A percentile compares a stretch with the other conserved stretches of the same genome.
phyloP scores from a whole-genome alignment of 1,284 basidiomycete species.

The Ustilago shanxiensis region DNA sequence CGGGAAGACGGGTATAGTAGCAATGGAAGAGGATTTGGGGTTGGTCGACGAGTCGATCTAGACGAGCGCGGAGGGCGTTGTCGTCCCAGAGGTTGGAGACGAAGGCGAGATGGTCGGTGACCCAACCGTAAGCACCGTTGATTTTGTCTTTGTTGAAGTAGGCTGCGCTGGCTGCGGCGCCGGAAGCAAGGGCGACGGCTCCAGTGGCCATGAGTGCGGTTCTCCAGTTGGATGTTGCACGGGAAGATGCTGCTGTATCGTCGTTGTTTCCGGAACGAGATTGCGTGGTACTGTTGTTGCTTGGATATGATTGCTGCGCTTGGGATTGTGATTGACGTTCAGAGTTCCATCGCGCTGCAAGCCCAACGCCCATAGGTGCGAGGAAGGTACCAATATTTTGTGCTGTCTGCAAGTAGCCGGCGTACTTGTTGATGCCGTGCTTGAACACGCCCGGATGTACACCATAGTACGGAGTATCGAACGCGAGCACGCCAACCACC shows the following conservation, averaged over 20 bases:
- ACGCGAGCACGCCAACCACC: slow-evolving; percentile 84
- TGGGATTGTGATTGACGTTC: slow-evolving; percentile 35
- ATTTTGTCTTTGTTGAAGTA: slow-evolving; percentile 77
- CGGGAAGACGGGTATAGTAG: slow-evolving; percentile 61
- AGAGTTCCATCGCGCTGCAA: slow-evolving; percentile 72
- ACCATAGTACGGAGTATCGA: slow-evolving; percentile 78
- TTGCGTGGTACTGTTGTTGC: slow-evolving; percentile 43
- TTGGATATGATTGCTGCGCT: slow-evolving; percentile 30
- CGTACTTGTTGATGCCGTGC: slow-evolving; percentile 82
- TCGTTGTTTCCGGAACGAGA: slow-evolving; percentile 28
- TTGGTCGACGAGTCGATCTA: slow-evolving; percentile 46
- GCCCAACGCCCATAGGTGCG: slow-evolving; percentile 72
- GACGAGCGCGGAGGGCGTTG: slow-evolving; percentile 75
- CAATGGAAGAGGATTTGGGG: slow-evolving; percentile 72
- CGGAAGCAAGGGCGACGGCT: slow-evolving; percentile 77
- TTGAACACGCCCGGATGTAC: slow-evolving; percentile 89
- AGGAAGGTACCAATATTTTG: slow-evolving; percentile 73
- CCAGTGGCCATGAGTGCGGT: slow-evolving; percentile 72
- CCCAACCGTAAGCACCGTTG: slow-evolving; percentile 73
- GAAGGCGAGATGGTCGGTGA: slow-evolving; percentile 89
- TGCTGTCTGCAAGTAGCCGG: slow-evolving; percentile 80
- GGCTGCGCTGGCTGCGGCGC: slow-evolving; percentile 79
- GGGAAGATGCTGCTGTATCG: slow-evolving; percentile 15
- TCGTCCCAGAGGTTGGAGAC: slow-evolving; percentile 89
- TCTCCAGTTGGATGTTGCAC: slow-evolving; percentile 32